Evolutionary conservation across 169 alveolate genomes (phyloP).

Genomic region (Miamiensis avidus): DNA sequence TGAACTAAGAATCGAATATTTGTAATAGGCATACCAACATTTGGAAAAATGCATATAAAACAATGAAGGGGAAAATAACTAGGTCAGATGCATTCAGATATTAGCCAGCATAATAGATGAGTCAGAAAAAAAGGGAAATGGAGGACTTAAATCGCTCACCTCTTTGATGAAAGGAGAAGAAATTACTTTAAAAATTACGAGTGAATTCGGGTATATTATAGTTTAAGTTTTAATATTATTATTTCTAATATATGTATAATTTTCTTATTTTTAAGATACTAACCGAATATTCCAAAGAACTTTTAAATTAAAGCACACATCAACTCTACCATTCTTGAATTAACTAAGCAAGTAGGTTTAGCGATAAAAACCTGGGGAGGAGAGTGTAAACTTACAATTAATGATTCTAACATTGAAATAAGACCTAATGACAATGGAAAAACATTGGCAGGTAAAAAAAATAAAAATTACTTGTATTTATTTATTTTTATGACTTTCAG

Average conservation of each 20-base stretch:
- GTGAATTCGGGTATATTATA: no score
- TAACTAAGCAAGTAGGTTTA: constrained; percentile 51
- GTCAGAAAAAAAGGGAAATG: constrained; percentile 80
- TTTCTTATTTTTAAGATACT: constrained; percentile 68
- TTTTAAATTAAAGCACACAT: constrained; percentile 26
- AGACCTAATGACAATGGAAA: background rate
- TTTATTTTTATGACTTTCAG: background rate
- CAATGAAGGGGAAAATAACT: constrained; percentile 27
- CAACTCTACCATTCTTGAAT: constrained; percentile 29
- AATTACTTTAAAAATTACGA: constrained; percentile 42
- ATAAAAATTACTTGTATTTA: no score
- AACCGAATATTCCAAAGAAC: constrained; percentile 36
- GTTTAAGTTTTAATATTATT: no score
- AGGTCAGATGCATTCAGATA: constrained; percentile 47
- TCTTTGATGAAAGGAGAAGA: constrained; percentile 69
- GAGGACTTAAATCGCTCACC: constrained; percentile 74
- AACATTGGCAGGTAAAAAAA: background rate
- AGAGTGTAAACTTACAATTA: background rate
- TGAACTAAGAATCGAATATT: constrained; percentile 30
- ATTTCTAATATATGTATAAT: no score
- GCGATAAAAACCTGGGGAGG: constrained; percentile 66
- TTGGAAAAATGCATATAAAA: constrained; percentile 26
- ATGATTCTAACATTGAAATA: background rate
- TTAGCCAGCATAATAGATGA: constrained; percentile 61
- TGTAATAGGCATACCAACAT: constrained; percentile 15